Conservation (phyloP, 257 asterid species). For the Capsicum pubescens region DNA sequence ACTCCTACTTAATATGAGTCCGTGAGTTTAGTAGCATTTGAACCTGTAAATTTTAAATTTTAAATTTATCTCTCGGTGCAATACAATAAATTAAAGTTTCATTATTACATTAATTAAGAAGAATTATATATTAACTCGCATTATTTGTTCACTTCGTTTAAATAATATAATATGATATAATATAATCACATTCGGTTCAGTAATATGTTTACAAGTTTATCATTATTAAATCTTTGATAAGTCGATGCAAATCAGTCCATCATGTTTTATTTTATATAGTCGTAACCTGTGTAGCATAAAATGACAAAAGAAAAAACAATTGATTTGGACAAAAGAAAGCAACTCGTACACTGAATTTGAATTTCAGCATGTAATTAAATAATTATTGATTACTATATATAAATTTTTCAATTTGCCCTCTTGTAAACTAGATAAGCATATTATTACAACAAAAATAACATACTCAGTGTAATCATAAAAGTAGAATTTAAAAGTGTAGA, state of each 20-base stretch:
- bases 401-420: no score
- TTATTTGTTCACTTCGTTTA: neutral
- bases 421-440: no score
- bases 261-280: neutral
- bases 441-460: no score
- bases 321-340: neutral
- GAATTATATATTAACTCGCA: neutral
- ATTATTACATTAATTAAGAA: neutral
- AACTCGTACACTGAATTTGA: neutral
- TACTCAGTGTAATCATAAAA: no score
- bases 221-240: neutral
- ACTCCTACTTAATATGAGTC: no score
- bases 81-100: neutral
- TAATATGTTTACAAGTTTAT: neutral
- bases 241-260: neutral
- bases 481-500: no score
- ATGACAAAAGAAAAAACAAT: neutral
- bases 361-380: no score
- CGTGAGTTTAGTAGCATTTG: neutral
- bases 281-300: neutral
- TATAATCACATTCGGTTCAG: neutral
- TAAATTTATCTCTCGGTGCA: no score
- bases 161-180: neutral
- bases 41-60: no score
- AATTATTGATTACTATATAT: no score